Conservation (phyloP, 1,284 basidiomycete genomes). For the Xerocomus minutiporus region DNA sequence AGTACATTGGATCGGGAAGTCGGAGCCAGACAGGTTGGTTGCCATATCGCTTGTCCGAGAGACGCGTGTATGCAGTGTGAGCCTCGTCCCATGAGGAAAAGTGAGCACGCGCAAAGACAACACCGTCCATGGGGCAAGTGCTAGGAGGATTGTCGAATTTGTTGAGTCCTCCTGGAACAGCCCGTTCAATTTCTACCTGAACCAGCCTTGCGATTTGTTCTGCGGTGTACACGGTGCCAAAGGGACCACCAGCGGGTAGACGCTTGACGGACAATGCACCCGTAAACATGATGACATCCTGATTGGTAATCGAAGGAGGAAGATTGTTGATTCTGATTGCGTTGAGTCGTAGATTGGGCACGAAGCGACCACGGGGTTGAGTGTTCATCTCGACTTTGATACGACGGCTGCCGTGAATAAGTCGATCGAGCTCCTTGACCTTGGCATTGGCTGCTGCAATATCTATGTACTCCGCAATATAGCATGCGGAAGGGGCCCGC, state of each 20-base stretch:
- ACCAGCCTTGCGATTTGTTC: slow-evolving; percentile 13
- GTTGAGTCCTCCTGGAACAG: slow-evolving; percentile 13
- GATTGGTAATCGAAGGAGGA: slow-evolving; percentile 16
- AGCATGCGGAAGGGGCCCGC: slow-evolving; percentile 37
- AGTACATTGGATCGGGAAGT: slow-evolving; percentile 44
- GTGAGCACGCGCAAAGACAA: slow-evolving; percentile 35
- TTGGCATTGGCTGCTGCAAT: slow-evolving; percentile 16
- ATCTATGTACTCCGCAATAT: slow-evolving; percentile 37
- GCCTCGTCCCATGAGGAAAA: slow-evolving; percentile 47
- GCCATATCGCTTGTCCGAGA: slow-evolving; percentile 30
- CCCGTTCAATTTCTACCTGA: slow-evolving; percentile 20
- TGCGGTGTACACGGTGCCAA: background rate
- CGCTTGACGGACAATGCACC: slow-evolving; percentile 21
- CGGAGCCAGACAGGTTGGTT: slow-evolving; percentile 33
- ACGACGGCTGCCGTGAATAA: slow-evolving; percentile 35
- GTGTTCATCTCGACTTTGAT: slow-evolving; percentile 42
- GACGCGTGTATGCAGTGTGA: slow-evolving; percentile 32
- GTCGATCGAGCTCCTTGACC: slow-evolving; percentile 34
- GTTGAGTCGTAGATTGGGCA: slow-evolving; percentile 21
- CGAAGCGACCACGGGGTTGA: slow-evolving; percentile 26
- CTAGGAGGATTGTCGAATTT: slow-evolving; percentile 22
- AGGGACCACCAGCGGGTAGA: slow-evolving; percentile 5
- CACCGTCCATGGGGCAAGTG: slow-evolving; percentile 20
- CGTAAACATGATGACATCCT: slow-evolving; percentile 21
- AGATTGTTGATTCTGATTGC: slow-evolving; percentile 34